A percentile compares a stretch with the other conserved stretches of the same genome.
Conservation (phyloP, 345 rosid species). For the Balakata baccata region DNA sequence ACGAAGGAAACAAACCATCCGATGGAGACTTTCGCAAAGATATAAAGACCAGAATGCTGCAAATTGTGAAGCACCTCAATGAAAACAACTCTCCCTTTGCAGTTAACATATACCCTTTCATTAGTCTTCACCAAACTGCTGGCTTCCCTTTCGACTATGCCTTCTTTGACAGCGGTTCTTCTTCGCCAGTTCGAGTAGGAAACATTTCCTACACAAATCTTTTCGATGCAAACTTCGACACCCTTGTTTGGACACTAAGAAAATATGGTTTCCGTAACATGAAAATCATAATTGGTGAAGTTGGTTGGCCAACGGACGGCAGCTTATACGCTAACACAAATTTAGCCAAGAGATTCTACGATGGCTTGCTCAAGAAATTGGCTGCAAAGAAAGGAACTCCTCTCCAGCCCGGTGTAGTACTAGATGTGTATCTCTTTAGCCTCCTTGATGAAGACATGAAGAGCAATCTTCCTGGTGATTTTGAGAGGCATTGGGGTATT, state of each 20-base stretch:
- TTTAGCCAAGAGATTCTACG: slow-evolving; percentile 59
- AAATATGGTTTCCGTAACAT: slow-evolving; percentile 42
- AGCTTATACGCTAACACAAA: slow-evolving; percentile 26
- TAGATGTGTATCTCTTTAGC: slow-evolving; percentile 62
- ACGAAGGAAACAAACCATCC: slow-evolving; percentile 63
- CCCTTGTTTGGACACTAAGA: slow-evolving; percentile 64
- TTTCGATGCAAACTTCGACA: slow-evolving; percentile 81
- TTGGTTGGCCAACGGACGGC: slow-evolving; percentile 95
- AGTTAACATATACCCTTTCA: slow-evolving; percentile 87
- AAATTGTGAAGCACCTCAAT: slow-evolving; percentile 43
- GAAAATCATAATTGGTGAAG: slow-evolving; percentile 75
- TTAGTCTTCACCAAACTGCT: slow-evolving; percentile 56
- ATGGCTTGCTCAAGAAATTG: slow-evolving; percentile 60
- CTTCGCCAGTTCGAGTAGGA: slow-evolving; percentile 34
- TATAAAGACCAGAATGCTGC: slow-evolving; percentile 37
- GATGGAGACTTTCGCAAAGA: slow-evolving; percentile 56
- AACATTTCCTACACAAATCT: slow-evolving; percentile 48
- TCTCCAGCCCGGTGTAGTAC: slow-evolving; percentile 39
- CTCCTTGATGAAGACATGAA: slow-evolving; percentile 73
- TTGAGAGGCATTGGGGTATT: slow-evolving; percentile 94
- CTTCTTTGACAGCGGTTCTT: slow-evolving; percentile 42
- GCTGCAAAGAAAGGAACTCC: slow-evolving; percentile 61
- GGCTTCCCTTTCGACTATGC: slow-evolving; percentile 68
- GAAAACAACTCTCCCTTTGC: slow-evolving; percentile 55
- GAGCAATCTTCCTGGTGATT: slow-evolving; percentile 63